Evolutionary conservation across 176 grass and related monocot genomes (phyloP).

Genomic region (Alloteropsis semialata): DNA sequence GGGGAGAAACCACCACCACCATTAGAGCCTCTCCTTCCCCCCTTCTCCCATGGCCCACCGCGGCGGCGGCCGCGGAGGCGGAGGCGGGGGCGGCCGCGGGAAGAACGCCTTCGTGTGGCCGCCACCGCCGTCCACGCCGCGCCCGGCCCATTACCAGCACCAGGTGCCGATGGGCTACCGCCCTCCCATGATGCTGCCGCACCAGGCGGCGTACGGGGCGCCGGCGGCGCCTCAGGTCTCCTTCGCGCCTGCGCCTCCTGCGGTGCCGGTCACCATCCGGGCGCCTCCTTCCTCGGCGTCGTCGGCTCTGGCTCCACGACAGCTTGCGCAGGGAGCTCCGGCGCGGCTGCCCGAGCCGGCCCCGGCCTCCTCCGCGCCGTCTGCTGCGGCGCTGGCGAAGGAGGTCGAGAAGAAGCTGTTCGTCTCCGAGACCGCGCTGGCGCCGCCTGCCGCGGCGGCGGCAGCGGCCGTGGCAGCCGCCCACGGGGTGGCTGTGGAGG

Average conservation of each 20-base stretch:
- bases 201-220: background rate
- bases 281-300: background rate
- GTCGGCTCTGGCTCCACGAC: background rate
- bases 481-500: background rate
- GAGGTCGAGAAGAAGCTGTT: conserved; percentile 51
- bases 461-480: conserved; percentile 1
- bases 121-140: background rate
- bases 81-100: background rate
- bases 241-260: background rate
- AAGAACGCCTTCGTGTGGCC: conserved; percentile 32
- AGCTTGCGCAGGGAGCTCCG: background rate
- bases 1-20: background rate
- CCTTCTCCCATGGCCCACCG: conserved; percentile 42
- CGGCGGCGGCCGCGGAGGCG: conserved; percentile 10
- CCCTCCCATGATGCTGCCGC: background rate
- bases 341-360: background rate
- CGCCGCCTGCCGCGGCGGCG: background rate
- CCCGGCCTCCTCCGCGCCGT: background rate
- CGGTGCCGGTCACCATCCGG: background rate
- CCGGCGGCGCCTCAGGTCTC: background rate
- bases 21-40: background rate
- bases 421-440: conserved; percentile 42
- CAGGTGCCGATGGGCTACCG: background rate
- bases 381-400: conserved; percentile 16
- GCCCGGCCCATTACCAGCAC: background rate